A percentile compares a stretch with the other conserved stretches of the same genome.
Conservation (phyloP, 495 filamentous ascomycete genomes). For the Trichoderma parareesei region DNA sequence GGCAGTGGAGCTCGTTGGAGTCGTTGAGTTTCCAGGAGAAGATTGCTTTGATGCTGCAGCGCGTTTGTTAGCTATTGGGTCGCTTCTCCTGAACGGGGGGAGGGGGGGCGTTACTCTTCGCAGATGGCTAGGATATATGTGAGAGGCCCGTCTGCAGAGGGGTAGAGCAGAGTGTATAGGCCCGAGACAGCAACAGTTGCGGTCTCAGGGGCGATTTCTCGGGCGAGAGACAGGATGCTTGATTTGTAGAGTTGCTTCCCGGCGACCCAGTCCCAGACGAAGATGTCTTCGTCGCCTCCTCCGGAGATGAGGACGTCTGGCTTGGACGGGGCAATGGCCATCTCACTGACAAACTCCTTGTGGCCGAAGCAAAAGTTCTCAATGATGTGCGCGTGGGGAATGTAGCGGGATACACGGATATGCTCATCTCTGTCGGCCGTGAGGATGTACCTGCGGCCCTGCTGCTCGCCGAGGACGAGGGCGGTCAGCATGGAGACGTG, state of each 20-base stretch:
- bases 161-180: conserved; percentile 30
- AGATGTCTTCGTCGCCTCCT: conserved; percentile 70
- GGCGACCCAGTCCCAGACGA: conserved; percentile 73
- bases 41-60: conserved; percentile 49
- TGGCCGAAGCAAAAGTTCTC: conserved; percentile 86
- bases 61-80: conserved; percentile 1
- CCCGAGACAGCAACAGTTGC: conserved; percentile 45
- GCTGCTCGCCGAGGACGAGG: conserved; percentile 41
- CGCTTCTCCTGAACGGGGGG: neutral
- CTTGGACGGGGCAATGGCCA: conserved; percentile 53
- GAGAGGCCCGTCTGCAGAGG: conserved; percentile 8
- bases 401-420: conserved; percentile 79
- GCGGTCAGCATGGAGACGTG: conserved; percentile 92
- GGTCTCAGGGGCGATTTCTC: conserved; percentile 20
- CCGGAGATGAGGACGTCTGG: conserved; percentile 67
- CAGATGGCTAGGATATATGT: conserved; percentile 51
- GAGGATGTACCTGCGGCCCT: conserved; percentile 59
- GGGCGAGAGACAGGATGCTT: conserved; percentile 37
- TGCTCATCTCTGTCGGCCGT: conserved; percentile 95
- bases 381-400: conserved; percentile 80
- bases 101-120: conserved; percentile 50
- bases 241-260: conserved; percentile 46
- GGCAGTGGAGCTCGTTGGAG: conserved; percentile 35
- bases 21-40: conserved; percentile 46
- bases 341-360: conserved; percentile 64